A percentile compares a stretch with the other conserved stretches of the same genome.
phyloP scores from a whole-genome alignment of 2,329 filamentous ascomycete genomes.

The Mariannaea elegans region DNA sequence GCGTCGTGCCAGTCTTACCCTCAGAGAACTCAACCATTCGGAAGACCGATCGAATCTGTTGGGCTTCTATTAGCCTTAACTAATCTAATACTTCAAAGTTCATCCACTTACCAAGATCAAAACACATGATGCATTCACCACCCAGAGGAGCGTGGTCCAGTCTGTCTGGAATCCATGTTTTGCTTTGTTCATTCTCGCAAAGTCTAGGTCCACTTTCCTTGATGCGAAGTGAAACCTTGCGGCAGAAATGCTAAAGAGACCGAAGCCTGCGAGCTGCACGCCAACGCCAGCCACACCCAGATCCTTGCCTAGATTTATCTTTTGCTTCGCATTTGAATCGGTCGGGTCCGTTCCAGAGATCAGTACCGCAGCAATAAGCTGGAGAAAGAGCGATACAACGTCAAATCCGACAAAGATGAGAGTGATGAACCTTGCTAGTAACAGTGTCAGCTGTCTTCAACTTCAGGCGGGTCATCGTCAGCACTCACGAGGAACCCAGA shows the following conservation, averaged over 20 bases:
- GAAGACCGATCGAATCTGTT: slow-evolving; percentile 31
- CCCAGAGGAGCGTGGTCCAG: slow-evolving; percentile 25
- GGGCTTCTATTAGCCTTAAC: background rate
- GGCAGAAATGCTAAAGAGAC: slow-evolving; percentile 55
- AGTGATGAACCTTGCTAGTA: slow-evolving; percentile 38
- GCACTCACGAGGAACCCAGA: slow-evolving; percentile 36
- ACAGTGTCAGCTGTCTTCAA: background rate
- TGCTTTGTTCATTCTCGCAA: slow-evolving; percentile 23
- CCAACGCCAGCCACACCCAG: slow-evolving; percentile 32
- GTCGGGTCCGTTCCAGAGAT: slow-evolving; percentile 48
- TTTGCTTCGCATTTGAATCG: slow-evolving; percentile 43
- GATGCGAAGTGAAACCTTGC: slow-evolving; percentile 57
- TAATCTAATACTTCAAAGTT: rapidly evolving
- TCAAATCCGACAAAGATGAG: slow-evolving; percentile 53
- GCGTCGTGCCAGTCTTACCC: slow-evolving; percentile 25
- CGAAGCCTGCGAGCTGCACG: slow-evolving; percentile 56
- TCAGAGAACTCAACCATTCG: slow-evolving; percentile 33
- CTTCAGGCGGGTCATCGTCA: background rate
- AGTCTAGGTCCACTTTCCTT: slow-evolving; percentile 17
- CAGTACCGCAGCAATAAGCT: slow-evolving; percentile 50
- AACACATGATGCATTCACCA: slow-evolving; percentile 28
- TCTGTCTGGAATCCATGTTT: slow-evolving; percentile 23
- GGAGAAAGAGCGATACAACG: slow-evolving; percentile 49
- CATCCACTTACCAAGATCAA: slow-evolving; percentile 26
- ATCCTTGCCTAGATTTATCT: slow-evolving; percentile 27